Conservation (phyloP, 1,139 yeast species). For the Candida smagusa region DNA sequence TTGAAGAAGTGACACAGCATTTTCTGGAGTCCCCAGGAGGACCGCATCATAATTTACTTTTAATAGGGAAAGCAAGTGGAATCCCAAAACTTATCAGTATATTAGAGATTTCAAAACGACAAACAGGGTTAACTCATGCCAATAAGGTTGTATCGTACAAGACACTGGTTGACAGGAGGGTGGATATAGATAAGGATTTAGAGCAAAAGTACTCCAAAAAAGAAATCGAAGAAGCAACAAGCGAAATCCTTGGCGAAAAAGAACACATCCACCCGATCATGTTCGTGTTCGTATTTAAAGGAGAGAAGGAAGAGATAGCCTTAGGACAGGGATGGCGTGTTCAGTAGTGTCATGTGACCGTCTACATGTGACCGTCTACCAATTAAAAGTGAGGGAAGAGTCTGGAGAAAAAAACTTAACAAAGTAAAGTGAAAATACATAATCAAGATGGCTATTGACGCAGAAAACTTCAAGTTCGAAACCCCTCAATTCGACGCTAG, state of each 20-base stretch:
- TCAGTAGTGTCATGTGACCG: conserved; percentile 7
- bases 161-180: conserved; percentile 4
- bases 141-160: conserved; percentile 11
- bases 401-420: conserved; percentile 5
- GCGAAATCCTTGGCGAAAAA: conserved; percentile 15
- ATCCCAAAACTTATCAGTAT: conserved; percentile 26
- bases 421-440: conserved; percentile 9
- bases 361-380: conserved; percentile 7
- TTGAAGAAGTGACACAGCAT: conserved; percentile 13
- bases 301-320: conserved; percentile 6
- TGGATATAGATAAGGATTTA: background rate
- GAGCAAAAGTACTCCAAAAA: conserved; percentile 2
- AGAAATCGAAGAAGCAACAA: conserved; percentile 8
- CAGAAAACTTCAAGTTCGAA: conserved; percentile 55
- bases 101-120: conserved; percentile 24
- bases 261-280: conserved; percentile 20
- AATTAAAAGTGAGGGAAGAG: conserved; percentile 10
- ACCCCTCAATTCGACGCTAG: conserved; percentile 90
- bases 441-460: conserved; percentile 42
- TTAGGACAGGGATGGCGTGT: conserved; percentile 15
- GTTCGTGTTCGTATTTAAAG: conserved; percentile 14
- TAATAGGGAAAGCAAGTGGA: conserved; percentile 18
- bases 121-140: conserved; percentile 8
- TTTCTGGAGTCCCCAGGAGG: conserved; percentile 1
- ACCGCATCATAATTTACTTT: conserved; percentile 3